A percentile compares a stretch with the other conserved stretches of the same genome.
Evolutionary conservation across 1,284 basidiomycete species (phyloP).

Genomic region (Cryptococcus floricola): DNA sequence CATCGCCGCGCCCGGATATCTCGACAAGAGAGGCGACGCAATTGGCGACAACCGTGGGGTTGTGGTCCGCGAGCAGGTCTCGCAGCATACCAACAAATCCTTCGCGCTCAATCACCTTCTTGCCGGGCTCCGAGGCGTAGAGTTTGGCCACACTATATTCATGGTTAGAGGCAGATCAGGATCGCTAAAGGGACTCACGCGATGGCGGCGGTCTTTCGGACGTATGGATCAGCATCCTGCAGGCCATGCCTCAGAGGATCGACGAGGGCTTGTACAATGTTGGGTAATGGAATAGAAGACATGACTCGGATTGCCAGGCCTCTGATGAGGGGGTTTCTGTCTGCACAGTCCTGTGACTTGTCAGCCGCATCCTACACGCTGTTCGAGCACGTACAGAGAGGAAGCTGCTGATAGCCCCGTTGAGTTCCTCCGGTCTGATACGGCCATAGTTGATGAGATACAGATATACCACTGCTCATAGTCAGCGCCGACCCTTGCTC

Average conservation of each 20-base stretch:
- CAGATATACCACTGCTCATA: slow-evolving; percentile 78
- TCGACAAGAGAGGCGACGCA: slow-evolving; percentile 93
- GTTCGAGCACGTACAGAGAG: slow-evolving; percentile 55
- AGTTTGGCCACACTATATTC: slow-evolving; percentile 73
- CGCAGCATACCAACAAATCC: slow-evolving; percentile 85
- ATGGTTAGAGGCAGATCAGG: slow-evolving; percentile 3
- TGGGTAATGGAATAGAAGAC: slow-evolving; percentile 92
- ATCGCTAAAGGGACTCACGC: slow-evolving; percentile 47
- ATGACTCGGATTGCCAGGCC: slow-evolving; percentile 96
- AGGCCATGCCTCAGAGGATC: slow-evolving; percentile 91
- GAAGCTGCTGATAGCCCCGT: slow-evolving; percentile 95
- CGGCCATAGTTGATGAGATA: slow-evolving; percentile 98
- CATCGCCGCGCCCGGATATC: slow-evolving; percentile 61
- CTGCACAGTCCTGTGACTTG: slow-evolving; percentile 50
- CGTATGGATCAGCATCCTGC: slow-evolving; percentile 92
- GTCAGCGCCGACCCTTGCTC: not conserved
- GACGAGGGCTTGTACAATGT: slow-evolving; percentile 94
- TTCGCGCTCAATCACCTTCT: slow-evolving; percentile 78
- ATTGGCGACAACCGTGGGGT: slow-evolving; percentile 96
- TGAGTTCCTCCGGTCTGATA: slow-evolving; percentile 91
- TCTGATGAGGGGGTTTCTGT: slow-evolving; percentile 91
- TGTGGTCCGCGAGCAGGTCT: slow-evolving; percentile 70
- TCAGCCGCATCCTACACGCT: too few relatives aligned
- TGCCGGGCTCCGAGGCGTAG: slow-evolving; percentile 84
- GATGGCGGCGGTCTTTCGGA: slow-evolving; percentile 92